Base-by-base conservation (phyloP, 768 basidiomycete genomes). In the Chalciporus piperatus region DNA sequence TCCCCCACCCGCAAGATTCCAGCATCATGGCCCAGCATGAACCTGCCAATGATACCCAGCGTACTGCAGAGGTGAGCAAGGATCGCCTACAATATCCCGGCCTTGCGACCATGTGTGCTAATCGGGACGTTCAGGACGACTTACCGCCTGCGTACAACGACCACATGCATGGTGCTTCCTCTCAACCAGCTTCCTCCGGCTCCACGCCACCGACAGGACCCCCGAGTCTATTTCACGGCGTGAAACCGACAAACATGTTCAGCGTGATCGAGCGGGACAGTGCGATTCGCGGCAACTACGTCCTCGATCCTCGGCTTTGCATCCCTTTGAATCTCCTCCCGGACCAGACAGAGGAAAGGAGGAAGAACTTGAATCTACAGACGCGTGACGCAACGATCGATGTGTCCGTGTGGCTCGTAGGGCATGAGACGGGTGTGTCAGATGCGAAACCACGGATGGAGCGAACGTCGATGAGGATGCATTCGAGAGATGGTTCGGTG, bases 401-500 rank as follows among this genome's bases (percentile, higher is more conserved):
- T 25, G 51, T 46, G 19, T 51, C 48, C 35, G 48, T 61, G 16
- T 66, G 69, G 50, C 63, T 78, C n/a, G 57, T 73, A 4, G 47
- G 55, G 16, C 44, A n/a, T 37, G 35, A 37, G 35, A n/a, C 16
- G 12, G 38, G 46, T 13, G 41, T 27, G 22, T n/a, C n/a, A n/a
- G 25, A 41, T 19, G 41, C 22, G n/a, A 46, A 42, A 32, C 6
- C 41, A 19, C 37, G 6, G 17, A 32, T 22, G 28, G 41, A 32
- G 16, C 54, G 51, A 7, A 50, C 55, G 20, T 54, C 40, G n/a
- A 22, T 57, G 19, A 45, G 35, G 14, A 43, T 50, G 4, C 35
- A 40, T 23, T 57, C 55, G 4, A 43, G 16, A 10, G 54, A 59
- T 47, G 53, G 58, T n/a, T 30, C 27, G 8, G 40, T 54, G n/a